Base-by-base conservation (phyloP, 441 rosid species). In the Aquilaria agallochum region DNA sequence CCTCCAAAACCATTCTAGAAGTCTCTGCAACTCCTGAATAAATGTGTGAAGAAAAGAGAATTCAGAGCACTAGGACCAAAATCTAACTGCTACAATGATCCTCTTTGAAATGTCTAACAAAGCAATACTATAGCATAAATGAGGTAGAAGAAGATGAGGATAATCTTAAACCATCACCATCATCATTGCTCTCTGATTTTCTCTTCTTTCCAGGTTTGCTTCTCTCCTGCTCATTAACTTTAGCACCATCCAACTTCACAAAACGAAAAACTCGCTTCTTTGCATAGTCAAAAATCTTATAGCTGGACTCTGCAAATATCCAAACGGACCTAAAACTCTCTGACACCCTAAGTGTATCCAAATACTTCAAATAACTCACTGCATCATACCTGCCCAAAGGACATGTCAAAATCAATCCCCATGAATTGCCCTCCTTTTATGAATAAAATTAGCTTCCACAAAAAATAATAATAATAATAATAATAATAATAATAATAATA, bases 271-370 rank as follows among this genome's bases (percentile, higher is more conserved):
- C 99, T 53, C 96, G 86, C 85, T 86, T 89, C 95, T 89, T 95
- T 55, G 98, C 98, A 73, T 78, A 85, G 70, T 95, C 99, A 82
- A 95, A 95, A 62, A 92, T 89, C 82, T 95, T 92, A 76, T 84
- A 92, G 78, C 99, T 92, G 55, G 99, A 80, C 79, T 92, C 98
- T 47, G 98, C 97, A 86, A 95, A 95, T 81, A 95, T 83, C 99
- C 98, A 95, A 68, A 95, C 97, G 69, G 99, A 89, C 15, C 93
- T 87, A 78, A 86, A 92, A 77, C 97, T 95, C 86, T 95, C 97
- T 1, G 99, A 87, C 59, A 92, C 97, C 74, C 98, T 83, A 42
- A 89, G 80, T 5, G 99, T 88, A 76, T 95, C 93, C 96, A 95
- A 85, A 68, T 88, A 95, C 95, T 95, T 95, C 74, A 92, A 77